Percentiles rank a stretch among this genome's conserved stretches.
phyloP scores from a whole-genome alignment of 305 asterid species.

The Rubia tinctorum region DNA sequence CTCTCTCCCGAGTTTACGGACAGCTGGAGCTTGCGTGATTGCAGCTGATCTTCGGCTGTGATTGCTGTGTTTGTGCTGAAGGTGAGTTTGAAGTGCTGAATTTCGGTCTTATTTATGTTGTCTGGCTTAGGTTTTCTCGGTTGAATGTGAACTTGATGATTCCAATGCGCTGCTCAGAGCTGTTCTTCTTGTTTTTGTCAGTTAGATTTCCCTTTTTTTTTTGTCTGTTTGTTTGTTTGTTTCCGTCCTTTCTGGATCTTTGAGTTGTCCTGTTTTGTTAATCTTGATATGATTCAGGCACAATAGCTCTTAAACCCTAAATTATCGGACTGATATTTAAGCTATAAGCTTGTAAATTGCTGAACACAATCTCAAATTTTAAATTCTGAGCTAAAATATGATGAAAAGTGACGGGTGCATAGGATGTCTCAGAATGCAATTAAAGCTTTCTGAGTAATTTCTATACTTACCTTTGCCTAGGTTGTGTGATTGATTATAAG shows the following conservation, averaged over 20 bases:
- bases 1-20: background rate
- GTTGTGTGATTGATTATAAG: slow-evolving; percentile 2
- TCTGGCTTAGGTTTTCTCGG: background rate
- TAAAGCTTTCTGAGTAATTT: background rate
- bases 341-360: background rate
- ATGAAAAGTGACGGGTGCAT: background rate
- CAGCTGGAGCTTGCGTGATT: background rate
- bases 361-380: background rate
- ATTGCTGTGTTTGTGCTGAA: background rate
- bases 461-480: background rate
- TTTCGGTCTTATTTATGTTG: slow-evolving; percentile 6
- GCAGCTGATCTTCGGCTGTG: background rate
- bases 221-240: background rate
- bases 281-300: background rate
- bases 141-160: slow-evolving; percentile 1
- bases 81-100: slow-evolving; percentile 6
- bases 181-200: background rate
- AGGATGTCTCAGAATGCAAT: background rate
- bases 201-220: background rate
- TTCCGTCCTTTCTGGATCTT: background rate
- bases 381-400: background rate
- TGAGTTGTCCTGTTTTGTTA: background rate
- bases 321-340: background rate
- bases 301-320: background rate
- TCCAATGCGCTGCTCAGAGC: background rate